Conservation (phyloP, 768 basidiomycete species). For the Boletus tylopilopsis region DNA sequence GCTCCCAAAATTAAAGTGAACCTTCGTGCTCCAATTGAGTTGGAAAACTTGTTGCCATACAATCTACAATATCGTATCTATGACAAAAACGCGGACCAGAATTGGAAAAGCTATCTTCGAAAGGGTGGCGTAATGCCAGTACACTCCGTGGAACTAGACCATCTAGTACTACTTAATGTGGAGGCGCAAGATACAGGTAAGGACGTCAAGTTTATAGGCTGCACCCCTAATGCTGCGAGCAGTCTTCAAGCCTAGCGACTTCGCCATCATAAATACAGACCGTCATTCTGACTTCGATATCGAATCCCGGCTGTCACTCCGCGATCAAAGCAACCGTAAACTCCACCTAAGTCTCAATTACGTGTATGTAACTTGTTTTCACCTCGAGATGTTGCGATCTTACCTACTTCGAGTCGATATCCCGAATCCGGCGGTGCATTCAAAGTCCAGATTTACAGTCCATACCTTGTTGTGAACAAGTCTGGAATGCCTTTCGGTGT, state of each 20-base stretch:
- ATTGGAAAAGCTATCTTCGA: conserved; percentile 91
- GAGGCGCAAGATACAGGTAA: conserved; percentile 86
- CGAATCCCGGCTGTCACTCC: conserved; percentile 67
- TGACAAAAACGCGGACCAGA: conserved; percentile 91
- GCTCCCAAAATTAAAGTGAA: conserved; percentile 83
- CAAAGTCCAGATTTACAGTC: conserved; percentile 91
- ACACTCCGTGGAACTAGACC: conserved; percentile 89
- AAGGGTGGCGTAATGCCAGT: conserved; percentile 95
- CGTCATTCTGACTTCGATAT: conserved; percentile 84
- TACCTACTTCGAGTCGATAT: conserved; percentile 49
- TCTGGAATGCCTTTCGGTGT: conserved; percentile 80
- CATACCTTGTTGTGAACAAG: conserved; percentile 90
- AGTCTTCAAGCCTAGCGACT: conserved; percentile 94
- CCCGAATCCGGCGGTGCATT: conserved; percentile 93
- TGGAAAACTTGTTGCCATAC: conserved; percentile 94
- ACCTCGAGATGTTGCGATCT: not conserved
- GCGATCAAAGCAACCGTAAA: conserved; percentile 71
- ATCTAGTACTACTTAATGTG: conserved; percentile 88
- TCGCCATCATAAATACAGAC: conserved; percentile 95
- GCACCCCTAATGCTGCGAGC: conserved; percentile 1
- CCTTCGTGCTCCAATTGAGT: conserved; percentile 88
- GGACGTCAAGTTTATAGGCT: not conserved
- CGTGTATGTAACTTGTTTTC: conserved; percentile 52
- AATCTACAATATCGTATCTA: conserved; percentile 96
- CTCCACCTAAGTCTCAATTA: conserved; percentile 86